Evolutionary conservation across 2,329 filamentous ascomycete species (phyloP).

Genomic region (Aspergillus sp.): DNA sequence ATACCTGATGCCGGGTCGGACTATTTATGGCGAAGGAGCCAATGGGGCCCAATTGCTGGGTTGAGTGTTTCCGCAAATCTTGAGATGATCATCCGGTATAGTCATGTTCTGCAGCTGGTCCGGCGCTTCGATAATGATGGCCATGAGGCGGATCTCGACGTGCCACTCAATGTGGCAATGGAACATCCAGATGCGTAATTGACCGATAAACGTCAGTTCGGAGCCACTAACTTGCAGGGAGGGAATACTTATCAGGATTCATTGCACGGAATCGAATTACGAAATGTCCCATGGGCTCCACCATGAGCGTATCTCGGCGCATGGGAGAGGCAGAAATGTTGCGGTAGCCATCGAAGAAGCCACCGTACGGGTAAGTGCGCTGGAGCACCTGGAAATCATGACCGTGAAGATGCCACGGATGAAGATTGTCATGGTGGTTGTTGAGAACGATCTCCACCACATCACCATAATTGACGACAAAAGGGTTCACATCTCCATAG

Average conservation of each 20-base stretch:
- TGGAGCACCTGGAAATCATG: constrained; percentile 53
- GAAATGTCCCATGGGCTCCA: constrained; percentile 33
- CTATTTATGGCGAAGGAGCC: neutral
- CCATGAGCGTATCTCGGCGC: constrained; percentile 38
- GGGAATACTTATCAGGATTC: constrained; percentile 34
- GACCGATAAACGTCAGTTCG: neutral
- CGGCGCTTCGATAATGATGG: constrained; percentile 36
- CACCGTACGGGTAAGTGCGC: constrained; percentile 26
- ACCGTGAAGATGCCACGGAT: constrained; percentile 56
- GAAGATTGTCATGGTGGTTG: constrained; percentile 39
- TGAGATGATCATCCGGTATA: constrained; percentile 7
- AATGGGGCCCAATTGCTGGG: constrained; percentile 3
- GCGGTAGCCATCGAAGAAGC: constrained; percentile 28
- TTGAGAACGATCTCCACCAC: constrained; percentile 41
- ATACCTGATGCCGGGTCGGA: neutral
- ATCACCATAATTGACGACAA: constrained; percentile 66
- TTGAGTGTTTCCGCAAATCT: neutral
- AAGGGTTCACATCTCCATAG: constrained; percentile 68
- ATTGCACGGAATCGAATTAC: constrained; percentile 39
- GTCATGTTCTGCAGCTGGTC: constrained; percentile 16
- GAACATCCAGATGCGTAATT: constrained; percentile 33
- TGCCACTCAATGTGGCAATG: constrained; percentile 44
- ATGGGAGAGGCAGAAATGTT: constrained; percentile 32
- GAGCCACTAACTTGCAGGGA: neutral
- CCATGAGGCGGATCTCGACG: constrained; percentile 33